Evolutionary conservation across 1,139 yeast species (phyloP).

Genomic region (Debaryomyces fabryi): DNA sequence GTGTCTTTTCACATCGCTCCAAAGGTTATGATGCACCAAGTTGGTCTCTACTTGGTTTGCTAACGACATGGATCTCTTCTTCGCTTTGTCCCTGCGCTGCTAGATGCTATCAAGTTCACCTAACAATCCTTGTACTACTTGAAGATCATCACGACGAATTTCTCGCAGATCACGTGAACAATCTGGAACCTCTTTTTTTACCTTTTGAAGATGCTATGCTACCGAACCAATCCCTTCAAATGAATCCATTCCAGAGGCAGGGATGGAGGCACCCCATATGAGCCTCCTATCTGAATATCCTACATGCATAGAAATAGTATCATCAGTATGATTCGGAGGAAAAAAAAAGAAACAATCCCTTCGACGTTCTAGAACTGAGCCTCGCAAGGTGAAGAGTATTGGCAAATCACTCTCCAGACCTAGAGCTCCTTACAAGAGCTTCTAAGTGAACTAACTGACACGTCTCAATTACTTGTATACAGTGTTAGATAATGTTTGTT

Average conservation of each 20-base stretch:
- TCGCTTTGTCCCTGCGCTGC: neutral
- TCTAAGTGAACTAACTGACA: neutral
- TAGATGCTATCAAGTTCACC: neutral
- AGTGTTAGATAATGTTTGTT: neutral
- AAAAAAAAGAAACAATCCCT: neutral
- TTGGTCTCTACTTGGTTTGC: slow-evolving; percentile 40
- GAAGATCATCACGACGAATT: neutral
- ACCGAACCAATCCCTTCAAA: neutral
- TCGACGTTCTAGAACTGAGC: slow-evolving; percentile 1
- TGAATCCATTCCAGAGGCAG: neutral
- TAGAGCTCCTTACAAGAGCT: neutral
- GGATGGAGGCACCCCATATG: neutral
- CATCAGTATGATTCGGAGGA: neutral
- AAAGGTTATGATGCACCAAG: slow-evolving; percentile 55
- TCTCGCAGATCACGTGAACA: neutral
- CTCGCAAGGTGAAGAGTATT: neutral
- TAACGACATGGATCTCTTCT: neutral
- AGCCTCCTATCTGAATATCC: neutral
- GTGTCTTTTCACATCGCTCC: slow-evolving; percentile 46
- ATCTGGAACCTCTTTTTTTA: neutral
- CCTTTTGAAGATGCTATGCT: neutral
- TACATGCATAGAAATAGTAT: neutral
- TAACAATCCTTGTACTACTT: neutral
- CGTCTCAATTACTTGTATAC: neutral
- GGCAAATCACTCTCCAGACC: neutral